Conservation (phyloP, 2,329 filamentous ascomycete genomes). For the Colletotrichum tanaceti region DNA sequence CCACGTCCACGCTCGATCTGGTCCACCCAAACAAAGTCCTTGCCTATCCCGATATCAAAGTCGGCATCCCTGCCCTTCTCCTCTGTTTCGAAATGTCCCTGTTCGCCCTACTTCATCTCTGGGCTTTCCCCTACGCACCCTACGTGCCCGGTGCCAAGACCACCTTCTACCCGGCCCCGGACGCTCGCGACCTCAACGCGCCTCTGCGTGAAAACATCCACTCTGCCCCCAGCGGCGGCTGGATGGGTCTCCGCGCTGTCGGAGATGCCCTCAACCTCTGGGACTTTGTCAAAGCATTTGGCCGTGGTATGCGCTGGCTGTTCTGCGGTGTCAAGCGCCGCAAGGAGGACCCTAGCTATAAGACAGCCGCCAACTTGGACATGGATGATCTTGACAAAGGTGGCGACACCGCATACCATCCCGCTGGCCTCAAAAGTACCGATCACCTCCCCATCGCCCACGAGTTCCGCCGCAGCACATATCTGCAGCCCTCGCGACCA, state of each 20-base stretch:
- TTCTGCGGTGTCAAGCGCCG: slow-evolving; percentile 77
- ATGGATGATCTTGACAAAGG: slow-evolving; percentile 53
- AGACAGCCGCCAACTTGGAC: slow-evolving; percentile 52
- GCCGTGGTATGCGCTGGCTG: slow-evolving; percentile 82
- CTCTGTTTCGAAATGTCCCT: slow-evolving; percentile 88
- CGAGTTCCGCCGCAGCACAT: slow-evolving; percentile 52
- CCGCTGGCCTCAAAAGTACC: slow-evolving; percentile 49
- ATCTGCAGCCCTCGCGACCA: slow-evolving; percentile 41
- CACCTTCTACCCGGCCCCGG: slow-evolving; percentile 61
- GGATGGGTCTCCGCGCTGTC: slow-evolving; percentile 73
- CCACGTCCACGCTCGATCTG: slow-evolving; percentile 70
- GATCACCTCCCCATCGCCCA: slow-evolving; percentile 54
- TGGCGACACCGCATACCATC: slow-evolving; percentile 42
- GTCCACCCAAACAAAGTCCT: slow-evolving; percentile 70
- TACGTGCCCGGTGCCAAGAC: slow-evolving; percentile 66
- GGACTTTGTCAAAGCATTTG: slow-evolving; percentile 85
- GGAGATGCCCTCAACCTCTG: slow-evolving; percentile 81
- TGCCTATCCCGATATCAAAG: slow-evolving; percentile 79
- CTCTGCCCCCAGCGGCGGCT: slow-evolving; percentile 70
- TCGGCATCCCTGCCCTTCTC: slow-evolving; percentile 81
- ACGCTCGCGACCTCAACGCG: slow-evolving; percentile 54
- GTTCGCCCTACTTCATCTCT: slow-evolving; percentile 82
- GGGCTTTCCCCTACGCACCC: slow-evolving; percentile 81
- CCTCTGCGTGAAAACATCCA: slow-evolving; percentile 57
- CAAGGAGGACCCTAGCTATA: slow-evolving; percentile 64